Evolutionary conservation across 441 rosid species (phyloP), one percentile per base, ranked within the genome.

Genomic region (Erysimum cheiri): DNA sequence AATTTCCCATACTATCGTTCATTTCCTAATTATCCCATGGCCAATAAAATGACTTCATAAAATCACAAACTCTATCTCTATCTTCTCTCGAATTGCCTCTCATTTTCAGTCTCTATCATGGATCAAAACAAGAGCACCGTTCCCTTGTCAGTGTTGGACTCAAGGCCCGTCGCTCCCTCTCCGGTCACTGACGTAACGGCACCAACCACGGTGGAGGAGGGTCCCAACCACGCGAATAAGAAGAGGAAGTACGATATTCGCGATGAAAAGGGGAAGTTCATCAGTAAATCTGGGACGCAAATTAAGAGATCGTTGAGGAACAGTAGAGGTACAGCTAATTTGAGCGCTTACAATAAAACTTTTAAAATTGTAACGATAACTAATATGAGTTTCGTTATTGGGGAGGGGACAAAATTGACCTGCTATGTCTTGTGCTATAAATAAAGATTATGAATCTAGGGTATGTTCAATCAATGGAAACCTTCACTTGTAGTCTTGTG

Each of bases 331-430:
- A 77, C 80, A 65, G 74, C 81, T n/a, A n/a, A n/a, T 59, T 62
- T 82, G 46, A 79, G 84, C 32, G 74, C 82, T 29, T 79, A 82
- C n/a, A 84, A 77, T 80, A 72, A 79, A 84, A 89, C 75, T 74
- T 70, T 80, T 80, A 43, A 15, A n/a, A 9, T 8, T 14, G 9
- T 60, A 28, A 40, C 5, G 14, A 41, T 5, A 57, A 7, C 8
- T 12, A 22, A 22, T 59, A 13, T 28, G 39, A 60, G 52, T 41
- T 59, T 39, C 7, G 49, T 26, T 60, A 12, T 4, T 33, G n/a
- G 28, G 0, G 40, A 15, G 11, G 28, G 32, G 48, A 39, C 49
- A 13, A 24, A 24, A 60, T 6, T 40, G 28, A 40, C 35, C 28
- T 56, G 10, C 12, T 4, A 9, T 17, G 15, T 46, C 55, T 46